Percentiles rank a stretch among this genome's conserved stretches.
phyloP scores from a whole-genome alignment of 768 basidiomycete genomes.

The Boletellus ananas region DNA sequence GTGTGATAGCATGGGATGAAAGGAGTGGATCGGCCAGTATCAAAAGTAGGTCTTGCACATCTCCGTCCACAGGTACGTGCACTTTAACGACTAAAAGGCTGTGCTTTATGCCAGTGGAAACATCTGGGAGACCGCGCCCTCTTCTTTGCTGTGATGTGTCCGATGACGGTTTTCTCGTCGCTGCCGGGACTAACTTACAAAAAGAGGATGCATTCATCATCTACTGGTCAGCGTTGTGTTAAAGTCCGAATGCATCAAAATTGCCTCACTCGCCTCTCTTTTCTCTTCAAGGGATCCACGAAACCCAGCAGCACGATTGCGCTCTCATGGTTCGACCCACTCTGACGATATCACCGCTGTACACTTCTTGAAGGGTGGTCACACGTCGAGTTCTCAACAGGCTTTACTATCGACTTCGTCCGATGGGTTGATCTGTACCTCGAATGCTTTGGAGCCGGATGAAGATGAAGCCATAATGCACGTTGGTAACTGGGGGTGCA shows the following conservation, averaged over 20 bases:
- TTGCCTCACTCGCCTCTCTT: neutral
- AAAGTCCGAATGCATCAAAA: neutral
- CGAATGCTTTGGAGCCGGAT: conserved; percentile 69
- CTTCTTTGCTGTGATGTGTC: conserved; percentile 72
- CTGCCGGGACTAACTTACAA: conserved; percentile 78
- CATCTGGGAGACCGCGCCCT: conserved; percentile 38
- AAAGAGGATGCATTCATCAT: conserved; percentile 78
- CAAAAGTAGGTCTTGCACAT: conserved; percentile 48
- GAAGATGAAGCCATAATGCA: conserved; percentile 83
- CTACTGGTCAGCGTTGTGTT: conserved; percentile 60
- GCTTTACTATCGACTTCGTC: conserved; percentile 77
- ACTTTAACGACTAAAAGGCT: conserved; percentile 39
- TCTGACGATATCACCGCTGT: conserved; percentile 89
- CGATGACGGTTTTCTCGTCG: conserved; percentile 65
- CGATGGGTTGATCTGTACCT: conserved; percentile 76
- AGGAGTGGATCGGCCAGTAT: conserved; percentile 49
- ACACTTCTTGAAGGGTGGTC: conserved; percentile 39
- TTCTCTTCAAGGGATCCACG: conserved; percentile 69
- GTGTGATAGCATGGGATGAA: conserved; percentile 73
- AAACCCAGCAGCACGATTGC: conserved; percentile 63
- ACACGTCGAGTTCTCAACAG: conserved; percentile 35
- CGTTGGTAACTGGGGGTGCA: conserved; percentile 85
- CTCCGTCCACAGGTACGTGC: neutral
- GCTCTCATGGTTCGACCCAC: conserved; percentile 81
- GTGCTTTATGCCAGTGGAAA: conserved; percentile 41